Percentiles rank a stretch among this genome's conserved stretches.
phyloP scores from a whole-genome alignment of 345 rosid species.

The Eucalyptus sideroxylon region DNA sequence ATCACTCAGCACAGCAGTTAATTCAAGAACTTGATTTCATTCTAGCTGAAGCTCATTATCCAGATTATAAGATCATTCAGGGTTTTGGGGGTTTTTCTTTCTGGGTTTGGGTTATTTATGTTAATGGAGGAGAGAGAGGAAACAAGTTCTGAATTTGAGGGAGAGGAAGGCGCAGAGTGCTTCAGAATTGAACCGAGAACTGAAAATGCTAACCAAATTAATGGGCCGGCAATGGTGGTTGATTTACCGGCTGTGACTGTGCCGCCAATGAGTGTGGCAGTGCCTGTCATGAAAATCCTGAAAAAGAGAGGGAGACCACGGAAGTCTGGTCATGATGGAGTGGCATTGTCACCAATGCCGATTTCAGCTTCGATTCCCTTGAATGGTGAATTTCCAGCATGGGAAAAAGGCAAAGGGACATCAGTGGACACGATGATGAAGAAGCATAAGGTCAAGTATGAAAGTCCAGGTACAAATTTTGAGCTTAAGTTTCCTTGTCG shows the following conservation, averaged over 20 bases:
- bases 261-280: background rate
- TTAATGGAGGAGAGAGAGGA: constrained; percentile 63
- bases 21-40: background rate
- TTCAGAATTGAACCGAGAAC: constrained; percentile 34
- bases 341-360: constrained; percentile 80
- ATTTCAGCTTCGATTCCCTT: constrained; percentile 79
- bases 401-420: constrained; percentile 55
- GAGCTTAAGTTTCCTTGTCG: background rate
- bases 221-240: constrained; percentile 5
- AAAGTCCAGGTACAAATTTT: constrained; percentile 36
- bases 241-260: background rate
- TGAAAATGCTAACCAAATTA: constrained; percentile 27
- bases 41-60: background rate
- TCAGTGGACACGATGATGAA: constrained; percentile 33
- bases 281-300: constrained; percentile 21
- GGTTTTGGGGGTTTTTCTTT: constrained; percentile 14
- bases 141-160: constrained; percentile 20
- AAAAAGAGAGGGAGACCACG: constrained; percentile 94
- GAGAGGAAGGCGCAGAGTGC: constrained; percentile 40
- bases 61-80: background rate
- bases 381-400: constrained; percentile 31
- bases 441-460: constrained; percentile 37
- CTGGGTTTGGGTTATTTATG: background rate
- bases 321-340: constrained; percentile 70
- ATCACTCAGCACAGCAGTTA: background rate